These are phyloP conservation scores for Dissophora globulifera DNA, from an alignment of 192 early-diverging fungal species.

Conservation along the genomic window DNA sequence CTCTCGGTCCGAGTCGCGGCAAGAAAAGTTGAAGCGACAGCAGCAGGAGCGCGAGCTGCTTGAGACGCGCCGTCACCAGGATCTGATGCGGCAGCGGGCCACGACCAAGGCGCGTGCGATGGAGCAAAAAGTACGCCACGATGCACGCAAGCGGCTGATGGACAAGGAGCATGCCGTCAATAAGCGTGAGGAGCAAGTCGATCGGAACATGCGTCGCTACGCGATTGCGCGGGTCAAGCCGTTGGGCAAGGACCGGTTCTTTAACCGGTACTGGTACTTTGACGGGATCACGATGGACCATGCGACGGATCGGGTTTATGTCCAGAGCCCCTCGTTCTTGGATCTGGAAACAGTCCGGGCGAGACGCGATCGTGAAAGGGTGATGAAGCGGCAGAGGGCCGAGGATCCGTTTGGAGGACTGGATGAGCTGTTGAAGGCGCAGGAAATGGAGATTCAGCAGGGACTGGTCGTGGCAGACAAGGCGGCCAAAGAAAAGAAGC, in stretches of 20 bases:
- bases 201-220: constrained; percentile 72
- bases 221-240: constrained; percentile 75
- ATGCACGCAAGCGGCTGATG: constrained; percentile 60
- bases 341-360: constrained; percentile 63
- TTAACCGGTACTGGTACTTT: constrained; percentile 91
- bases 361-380: constrained; percentile 47
- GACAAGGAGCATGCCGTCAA: constrained; percentile 62
- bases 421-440: constrained; percentile 46
- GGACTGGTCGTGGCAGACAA: constrained; percentile 34
- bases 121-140: constrained; percentile 53
- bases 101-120: constrained; percentile 50
- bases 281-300: constrained; percentile 78
- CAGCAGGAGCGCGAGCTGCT: constrained; percentile 61
- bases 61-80: constrained; percentile 54
- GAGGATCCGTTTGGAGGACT: constrained; percentile 22
- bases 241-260: constrained; percentile 87
- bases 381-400: constrained; percentile 26
- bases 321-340: constrained; percentile 59
- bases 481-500: constrained; percentile 29
- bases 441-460: constrained; percentile 45
- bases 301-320: constrained; percentile 70
- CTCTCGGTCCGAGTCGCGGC: constrained; percentile 55
- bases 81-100: constrained; percentile 56
- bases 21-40: constrained; percentile 56
- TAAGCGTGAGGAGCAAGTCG: constrained; percentile 71